Evolutionary conservation across 768 basidiomycete genomes (phyloP).

Genomic region (Rhizopogon salebrosus): DNA sequence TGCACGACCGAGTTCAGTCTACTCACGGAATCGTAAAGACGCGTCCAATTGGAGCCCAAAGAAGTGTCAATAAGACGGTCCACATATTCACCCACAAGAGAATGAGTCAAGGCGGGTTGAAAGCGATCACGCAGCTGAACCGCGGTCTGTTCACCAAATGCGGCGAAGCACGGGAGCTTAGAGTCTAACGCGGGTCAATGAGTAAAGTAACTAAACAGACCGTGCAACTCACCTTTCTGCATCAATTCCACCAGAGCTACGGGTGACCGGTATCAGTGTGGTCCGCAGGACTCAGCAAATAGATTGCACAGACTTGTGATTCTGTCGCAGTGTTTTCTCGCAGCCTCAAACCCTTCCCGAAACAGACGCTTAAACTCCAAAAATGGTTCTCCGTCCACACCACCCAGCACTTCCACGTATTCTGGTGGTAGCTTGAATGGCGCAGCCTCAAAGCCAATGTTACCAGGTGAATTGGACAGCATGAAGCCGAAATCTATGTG

Average conservation of each 20-base stretch:
- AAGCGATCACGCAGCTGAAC: slow-evolving; percentile 87
- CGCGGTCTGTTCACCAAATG: slow-evolving; percentile 89
- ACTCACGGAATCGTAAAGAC: slow-evolving; percentile 90
- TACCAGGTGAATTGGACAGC: slow-evolving; percentile 93
- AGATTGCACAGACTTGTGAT: slow-evolving; percentile 68
- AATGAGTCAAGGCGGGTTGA: slow-evolving; percentile 84
- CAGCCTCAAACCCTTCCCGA: slow-evolving; percentile 89
- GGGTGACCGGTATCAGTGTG: slow-evolving; percentile 20
- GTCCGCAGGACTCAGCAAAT: background rate
- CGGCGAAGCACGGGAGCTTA: slow-evolving; percentile 82
- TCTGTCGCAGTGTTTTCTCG: slow-evolving; percentile 93
- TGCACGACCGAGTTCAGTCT: background rate
- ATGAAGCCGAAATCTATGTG: slow-evolving; percentile 99
- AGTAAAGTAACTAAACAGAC: slow-evolving; percentile 5
- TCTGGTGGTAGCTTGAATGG: slow-evolving; percentile 96
- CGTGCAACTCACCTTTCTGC: slow-evolving; percentile 71
- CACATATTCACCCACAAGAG: slow-evolving; percentile 80
- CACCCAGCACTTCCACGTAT: slow-evolving; percentile 94
- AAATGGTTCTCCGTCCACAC: slow-evolving; percentile 69
- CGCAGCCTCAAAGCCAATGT: slow-evolving; percentile 98
- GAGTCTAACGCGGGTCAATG: slow-evolving; percentile 52
- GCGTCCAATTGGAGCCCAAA: slow-evolving; percentile 89
- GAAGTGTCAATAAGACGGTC: slow-evolving; percentile 87
- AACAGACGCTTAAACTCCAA: slow-evolving; percentile 83
- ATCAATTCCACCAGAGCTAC: slow-evolving; percentile 88